Conservation (phyloP, 208 protist genomes). For the Leishmania guyanensis region DNA sequence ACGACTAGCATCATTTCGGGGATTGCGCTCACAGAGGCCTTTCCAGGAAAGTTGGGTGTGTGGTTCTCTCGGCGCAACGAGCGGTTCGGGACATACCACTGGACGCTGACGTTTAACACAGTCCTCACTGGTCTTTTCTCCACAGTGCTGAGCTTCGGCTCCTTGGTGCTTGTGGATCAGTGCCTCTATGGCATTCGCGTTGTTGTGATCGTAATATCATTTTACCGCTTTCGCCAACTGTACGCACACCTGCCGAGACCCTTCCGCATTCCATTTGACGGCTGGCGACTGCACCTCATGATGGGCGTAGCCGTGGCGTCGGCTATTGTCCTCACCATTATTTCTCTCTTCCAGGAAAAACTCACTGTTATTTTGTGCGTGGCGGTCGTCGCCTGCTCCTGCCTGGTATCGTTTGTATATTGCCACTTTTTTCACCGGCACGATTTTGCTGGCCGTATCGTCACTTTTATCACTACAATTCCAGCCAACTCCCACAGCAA, state of each 20-base stretch:
- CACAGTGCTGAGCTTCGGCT: slow-evolving; percentile 57
- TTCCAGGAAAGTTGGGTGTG: slow-evolving; percentile 55
- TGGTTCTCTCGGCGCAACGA: slow-evolving; percentile 57
- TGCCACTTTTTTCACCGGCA: slow-evolving; percentile 48
- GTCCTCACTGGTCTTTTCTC: slow-evolving; percentile 68
- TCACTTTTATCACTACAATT: slow-evolving; percentile 36
- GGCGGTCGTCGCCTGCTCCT: slow-evolving; percentile 32
- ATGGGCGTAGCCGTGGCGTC: slow-evolving; percentile 49
- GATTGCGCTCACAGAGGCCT: slow-evolving; percentile 69
- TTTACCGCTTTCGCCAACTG: slow-evolving; percentile 59
- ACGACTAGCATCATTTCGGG: slow-evolving; percentile 71
- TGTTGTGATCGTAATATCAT: slow-evolving; percentile 55
- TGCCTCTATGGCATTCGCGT: slow-evolving; percentile 77
- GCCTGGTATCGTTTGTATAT: slow-evolving; percentile 45
- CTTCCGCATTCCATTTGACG: slow-evolving; percentile 57
- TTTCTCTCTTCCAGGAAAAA: slow-evolving; percentile 51
- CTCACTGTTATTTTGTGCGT: slow-evolving; percentile 45
- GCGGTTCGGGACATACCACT: slow-evolving; percentile 77
- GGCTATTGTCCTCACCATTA: slow-evolving; percentile 42
- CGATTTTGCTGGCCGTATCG: slow-evolving; percentile 70
- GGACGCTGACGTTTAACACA: slow-evolving; percentile 71
- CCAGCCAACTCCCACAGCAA: not conserved
- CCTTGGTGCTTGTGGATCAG: slow-evolving; percentile 74
- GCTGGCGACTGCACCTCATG: slow-evolving; percentile 40
- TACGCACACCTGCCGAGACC: slow-evolving; percentile 72